A percentile compares a stretch with the other conserved stretches of the same genome.
These are phyloP conservation scores for Gossypium gossypioides DNA, from an alignment of 441 rosid genomes.

Conservation along the genomic window DNA sequence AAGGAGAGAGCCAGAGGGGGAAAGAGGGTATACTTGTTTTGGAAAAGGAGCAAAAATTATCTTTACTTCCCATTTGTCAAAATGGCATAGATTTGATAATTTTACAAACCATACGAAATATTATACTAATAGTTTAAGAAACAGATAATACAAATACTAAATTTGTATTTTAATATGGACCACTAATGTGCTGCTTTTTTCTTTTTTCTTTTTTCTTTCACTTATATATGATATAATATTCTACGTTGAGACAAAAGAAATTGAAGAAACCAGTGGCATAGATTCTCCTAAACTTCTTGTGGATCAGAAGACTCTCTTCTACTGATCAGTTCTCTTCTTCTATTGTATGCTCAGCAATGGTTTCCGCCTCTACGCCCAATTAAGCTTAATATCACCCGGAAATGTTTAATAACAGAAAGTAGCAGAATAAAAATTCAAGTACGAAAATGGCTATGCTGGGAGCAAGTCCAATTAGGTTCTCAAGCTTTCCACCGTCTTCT, in stretches of 20 bases:
- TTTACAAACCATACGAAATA: too few species aligned
- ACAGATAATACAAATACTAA: too few species aligned
- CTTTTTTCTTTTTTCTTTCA: background rate
- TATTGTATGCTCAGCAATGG: slow-evolving; percentile 3
- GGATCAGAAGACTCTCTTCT: slow-evolving; percentile 31
- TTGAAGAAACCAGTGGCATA: slow-evolving; percentile 34
- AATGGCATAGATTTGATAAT: too few species aligned
- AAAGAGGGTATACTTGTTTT: too few species aligned
- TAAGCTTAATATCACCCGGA: background rate
- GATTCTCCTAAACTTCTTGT: slow-evolving; percentile 25
- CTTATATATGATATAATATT: background rate
- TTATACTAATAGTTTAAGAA: too few species aligned
- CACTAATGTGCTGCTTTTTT: background rate
- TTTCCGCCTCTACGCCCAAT: background rate
- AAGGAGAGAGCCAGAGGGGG: too few species aligned
- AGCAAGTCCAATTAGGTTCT: slow-evolving; percentile 49
- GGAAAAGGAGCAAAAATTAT: too few species aligned
- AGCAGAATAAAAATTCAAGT: background rate
- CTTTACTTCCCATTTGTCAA: too few species aligned
- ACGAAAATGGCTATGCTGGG: slow-evolving; percentile 43
- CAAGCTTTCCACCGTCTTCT: slow-evolving; percentile 49
- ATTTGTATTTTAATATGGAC: background rate
- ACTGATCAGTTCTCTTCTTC: slow-evolving; percentile 12
- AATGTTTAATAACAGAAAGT: slow-evolving; percentile 5
- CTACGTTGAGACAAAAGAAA: background rate